phyloP scores from a whole-genome alignment of 192 early-diverging fungal species.

The Oehlia diaphana region DNA sequence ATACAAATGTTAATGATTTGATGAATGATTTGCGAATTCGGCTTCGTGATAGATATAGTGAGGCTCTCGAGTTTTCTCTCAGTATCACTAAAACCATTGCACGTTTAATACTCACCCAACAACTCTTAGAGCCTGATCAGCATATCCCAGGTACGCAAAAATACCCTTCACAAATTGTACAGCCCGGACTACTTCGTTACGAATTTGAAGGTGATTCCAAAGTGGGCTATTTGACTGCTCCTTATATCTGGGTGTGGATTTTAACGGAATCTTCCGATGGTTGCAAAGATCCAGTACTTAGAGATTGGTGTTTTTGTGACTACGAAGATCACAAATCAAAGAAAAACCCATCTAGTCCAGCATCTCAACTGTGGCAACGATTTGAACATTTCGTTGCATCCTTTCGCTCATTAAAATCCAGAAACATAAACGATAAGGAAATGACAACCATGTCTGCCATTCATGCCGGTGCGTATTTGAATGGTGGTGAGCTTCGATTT shows the following conservation, averaged over 20 bases:
- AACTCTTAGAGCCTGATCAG: neutral
- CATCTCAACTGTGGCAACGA: neutral
- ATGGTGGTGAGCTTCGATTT: neutral
- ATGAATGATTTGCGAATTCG: conserved; percentile 26
- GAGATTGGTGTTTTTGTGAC: conserved; percentile 11
- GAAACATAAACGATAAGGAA: neutral
- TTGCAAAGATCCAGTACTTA: neutral
- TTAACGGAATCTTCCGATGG: conserved; percentile 20
- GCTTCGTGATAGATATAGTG: conserved; percentile 30
- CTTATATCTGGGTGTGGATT: conserved; percentile 42
- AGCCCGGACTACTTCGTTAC: neutral
- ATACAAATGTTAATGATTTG: conserved; percentile 28
- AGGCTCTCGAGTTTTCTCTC: conserved; percentile 1
- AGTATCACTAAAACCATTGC: neutral
- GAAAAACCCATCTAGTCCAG: neutral
- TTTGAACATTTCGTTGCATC: conserved; percentile 4
- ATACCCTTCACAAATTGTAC: neutral
- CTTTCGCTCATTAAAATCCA: conserved; percentile 11
- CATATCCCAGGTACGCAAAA: neutral
- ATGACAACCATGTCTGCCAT: conserved; percentile 18
- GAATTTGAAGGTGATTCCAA: neutral
- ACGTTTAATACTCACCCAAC: neutral
- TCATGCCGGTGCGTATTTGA: conserved; percentile 18
- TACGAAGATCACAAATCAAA: conserved; percentile 16
- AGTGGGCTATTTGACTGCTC: conserved; percentile 26